Percentiles rank a stretch among this genome's conserved stretches.
Evolutionary conservation across 306 rosid genomes (phyloP).

Genomic region (Inga laurina): DNA sequence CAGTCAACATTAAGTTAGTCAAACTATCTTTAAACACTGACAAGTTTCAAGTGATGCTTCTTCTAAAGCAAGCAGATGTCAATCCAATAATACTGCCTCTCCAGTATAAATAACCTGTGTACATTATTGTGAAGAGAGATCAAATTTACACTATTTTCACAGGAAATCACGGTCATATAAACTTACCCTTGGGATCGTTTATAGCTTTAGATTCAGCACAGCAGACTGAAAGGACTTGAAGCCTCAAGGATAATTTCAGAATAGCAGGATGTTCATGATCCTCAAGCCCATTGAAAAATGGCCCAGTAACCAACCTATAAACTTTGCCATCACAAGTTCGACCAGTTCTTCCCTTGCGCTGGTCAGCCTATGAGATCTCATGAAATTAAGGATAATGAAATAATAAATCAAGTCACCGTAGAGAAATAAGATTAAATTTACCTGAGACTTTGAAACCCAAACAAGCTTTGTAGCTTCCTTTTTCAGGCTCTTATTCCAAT

Average conservation of each 20-base stretch:
- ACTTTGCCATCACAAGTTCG: constrained; percentile 93
- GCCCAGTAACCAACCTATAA: constrained; percentile 71
- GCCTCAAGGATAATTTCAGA: constrained; percentile 75
- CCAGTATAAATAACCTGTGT: not conserved
- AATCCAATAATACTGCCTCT: not conserved
- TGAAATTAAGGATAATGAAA: constrained; percentile 23
- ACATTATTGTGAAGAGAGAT: constrained; percentile 3
- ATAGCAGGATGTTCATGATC: constrained; percentile 71
- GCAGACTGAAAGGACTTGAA: constrained; percentile 75
- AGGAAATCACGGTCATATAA: constrained; percentile 17
- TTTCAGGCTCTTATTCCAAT: constrained; percentile 61
- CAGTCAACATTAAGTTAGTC: not conserved
- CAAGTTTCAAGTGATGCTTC: constrained; percentile 13
- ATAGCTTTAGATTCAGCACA: constrained; percentile 82
- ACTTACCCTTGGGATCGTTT: constrained; percentile 76
- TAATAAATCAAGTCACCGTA: constrained; percentile 11
- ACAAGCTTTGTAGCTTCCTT: constrained; percentile 64
- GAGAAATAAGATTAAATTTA: constrained; percentile 38
- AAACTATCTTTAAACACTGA: constrained; percentile 9
- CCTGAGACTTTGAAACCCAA: constrained; percentile 97
- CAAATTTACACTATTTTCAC: constrained; percentile 17
- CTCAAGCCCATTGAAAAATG: constrained; percentile 62
- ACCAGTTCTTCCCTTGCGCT: constrained; percentile 92
- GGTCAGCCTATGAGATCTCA: constrained; percentile 66
- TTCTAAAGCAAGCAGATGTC: not conserved